Percentiles rank a stretch among this genome's conserved stretches.
These are phyloP conservation scores for Lineolata rhizophorae DNA, from an alignment of 495 filamentous ascomycete genomes.

Conservation along the genomic window DNA sequence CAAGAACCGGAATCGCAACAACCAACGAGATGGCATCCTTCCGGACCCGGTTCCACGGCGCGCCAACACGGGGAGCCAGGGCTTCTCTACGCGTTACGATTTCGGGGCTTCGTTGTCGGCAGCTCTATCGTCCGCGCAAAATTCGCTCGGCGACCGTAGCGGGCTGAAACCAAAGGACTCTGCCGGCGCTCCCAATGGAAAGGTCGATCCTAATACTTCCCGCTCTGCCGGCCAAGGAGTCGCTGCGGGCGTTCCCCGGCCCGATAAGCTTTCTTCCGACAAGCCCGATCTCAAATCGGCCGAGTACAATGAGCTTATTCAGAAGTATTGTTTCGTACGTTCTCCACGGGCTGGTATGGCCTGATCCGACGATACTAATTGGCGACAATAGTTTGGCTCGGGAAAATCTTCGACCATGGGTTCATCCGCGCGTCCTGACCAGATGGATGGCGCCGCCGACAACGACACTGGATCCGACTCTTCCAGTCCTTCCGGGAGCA, in stretches of 20 bases:
- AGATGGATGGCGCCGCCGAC: too few species aligned
- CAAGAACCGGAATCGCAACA: slow-evolving; percentile 15
- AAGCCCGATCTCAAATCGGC: slow-evolving; percentile 57
- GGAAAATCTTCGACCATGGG: too few species aligned
- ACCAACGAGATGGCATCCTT: slow-evolving; percentile 9
- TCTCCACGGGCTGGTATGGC: slow-evolving; percentile 16
- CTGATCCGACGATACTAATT: slow-evolving; percentile 12
- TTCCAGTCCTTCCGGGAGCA: too few species aligned
- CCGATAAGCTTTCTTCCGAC: slow-evolving; percentile 28
- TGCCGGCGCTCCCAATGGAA: slow-evolving; percentile 11
- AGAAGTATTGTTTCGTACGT: slow-evolving; percentile 99
- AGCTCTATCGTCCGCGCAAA: slow-evolving; percentile 50
- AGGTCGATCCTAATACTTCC: slow-evolving; percentile 2
- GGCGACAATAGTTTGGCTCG: slow-evolving; percentile 16
- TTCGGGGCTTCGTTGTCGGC: slow-evolving; percentile 73
- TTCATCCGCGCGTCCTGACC: too few species aligned
- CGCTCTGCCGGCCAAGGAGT: slow-evolving; percentile 8
- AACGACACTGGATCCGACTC: too few species aligned
- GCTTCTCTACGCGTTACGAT: slow-evolving; percentile 81
- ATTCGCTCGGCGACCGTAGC: slow-evolving; percentile 24
- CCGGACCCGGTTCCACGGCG: slow-evolving; percentile 25
- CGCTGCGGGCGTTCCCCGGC: slow-evolving; percentile 12
- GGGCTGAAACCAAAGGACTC: slow-evolving; percentile 15
- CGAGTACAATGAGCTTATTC: slow-evolving; percentile 80
- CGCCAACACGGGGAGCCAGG: slow-evolving; percentile 35